phyloP scores from a whole-genome alignment of 345 rosid genomes.

The Alliaria petiolata region DNA sequence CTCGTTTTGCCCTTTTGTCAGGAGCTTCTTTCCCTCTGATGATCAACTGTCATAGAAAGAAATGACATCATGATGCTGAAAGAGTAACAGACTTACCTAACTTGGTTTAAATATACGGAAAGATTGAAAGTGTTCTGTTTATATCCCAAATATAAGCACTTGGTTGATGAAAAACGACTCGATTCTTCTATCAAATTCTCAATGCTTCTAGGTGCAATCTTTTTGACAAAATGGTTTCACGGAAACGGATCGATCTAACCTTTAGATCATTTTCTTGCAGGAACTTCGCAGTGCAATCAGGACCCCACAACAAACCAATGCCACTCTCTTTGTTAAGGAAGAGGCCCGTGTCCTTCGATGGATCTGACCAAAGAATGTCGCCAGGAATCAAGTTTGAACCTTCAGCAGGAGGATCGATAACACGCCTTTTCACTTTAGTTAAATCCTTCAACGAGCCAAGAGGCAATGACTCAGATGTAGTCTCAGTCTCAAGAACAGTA shows the following conservation, averaged over 20 bases:
- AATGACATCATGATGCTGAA: conserved; percentile 13
- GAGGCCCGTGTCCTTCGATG: conserved; percentile 23
- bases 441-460: conserved; percentile 37
- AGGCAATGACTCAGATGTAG: conserved; percentile 6
- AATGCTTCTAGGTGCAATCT: neutral
- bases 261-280: conserved; percentile 32
- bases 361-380: conserved; percentile 40
- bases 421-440: conserved; percentile 29
- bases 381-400: conserved; percentile 38
- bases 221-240: neutral
- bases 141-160: neutral
- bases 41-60: conserved; percentile 30
- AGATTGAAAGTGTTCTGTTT: neutral
- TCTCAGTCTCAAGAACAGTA: conserved; percentile 17
- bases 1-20: conserved; percentile 23
- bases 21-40: conserved; percentile 35
- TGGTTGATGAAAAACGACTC: neutral
- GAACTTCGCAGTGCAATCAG: conserved; percentile 37
- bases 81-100: neutral
- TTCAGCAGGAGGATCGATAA: conserved; percentile 28
- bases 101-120: neutral
- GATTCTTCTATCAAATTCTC: neutral
- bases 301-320: conserved; percentile 40
- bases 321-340: conserved; percentile 33
- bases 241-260: conserved; percentile 17